Base-by-base conservation (phyloP, 805 yeast species). In the Starmerella vitae region DNA sequence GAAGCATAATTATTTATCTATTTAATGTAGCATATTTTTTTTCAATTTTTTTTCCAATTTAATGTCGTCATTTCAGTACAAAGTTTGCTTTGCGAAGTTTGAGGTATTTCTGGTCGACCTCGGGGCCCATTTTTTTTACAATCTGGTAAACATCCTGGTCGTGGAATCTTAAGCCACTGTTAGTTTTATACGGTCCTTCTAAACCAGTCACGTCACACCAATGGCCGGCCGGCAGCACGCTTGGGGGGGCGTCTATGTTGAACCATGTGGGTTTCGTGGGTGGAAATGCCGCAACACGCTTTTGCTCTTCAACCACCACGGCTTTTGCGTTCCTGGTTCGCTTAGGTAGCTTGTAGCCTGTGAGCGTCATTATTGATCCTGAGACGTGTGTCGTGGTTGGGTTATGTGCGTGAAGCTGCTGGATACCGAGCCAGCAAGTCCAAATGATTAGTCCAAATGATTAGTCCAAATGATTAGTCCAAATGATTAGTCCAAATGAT, bases 151-250 rank as follows among this genome's bases (percentile, higher is more conserved):
- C 77, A 58, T 88, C 96, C 37, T 74, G 74, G 56, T 88, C 78
- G 58, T 81, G 75, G 57, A 75, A 88, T 40, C 94, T 65, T 37
- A 88, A 62, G 30, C 79, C 78, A 20, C 76, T 67, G 0, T 91
- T 91, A 20, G 78, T 68, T 54, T 71, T 76, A 64, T 88, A 88
- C 22, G 62, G 69, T 0, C 85, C 88, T 35, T 73, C 76, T 17
- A 88, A 63, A 0, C 98, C 98, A 0, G 97, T 88, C 34, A 88
- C 75, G 55, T 91, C 98, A 59, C 98, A 88, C 60, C 84, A 86
- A 46, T 75, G 78, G 61, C 78, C 83, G 14, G 67, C 63, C 0
- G 97, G 97, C 46, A 65, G 70, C 47, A 85, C 60, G 3, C 91
- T 78, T 0, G 97, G 97, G 3, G 94, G 94, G 0, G 94, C 93